A percentile compares a stretch with the other conserved stretches of the same genome.
phyloP scores from a whole-genome alignment of 2,329 filamentous ascomycete genomes.

The Dothideomycetidae sp. region DNA sequence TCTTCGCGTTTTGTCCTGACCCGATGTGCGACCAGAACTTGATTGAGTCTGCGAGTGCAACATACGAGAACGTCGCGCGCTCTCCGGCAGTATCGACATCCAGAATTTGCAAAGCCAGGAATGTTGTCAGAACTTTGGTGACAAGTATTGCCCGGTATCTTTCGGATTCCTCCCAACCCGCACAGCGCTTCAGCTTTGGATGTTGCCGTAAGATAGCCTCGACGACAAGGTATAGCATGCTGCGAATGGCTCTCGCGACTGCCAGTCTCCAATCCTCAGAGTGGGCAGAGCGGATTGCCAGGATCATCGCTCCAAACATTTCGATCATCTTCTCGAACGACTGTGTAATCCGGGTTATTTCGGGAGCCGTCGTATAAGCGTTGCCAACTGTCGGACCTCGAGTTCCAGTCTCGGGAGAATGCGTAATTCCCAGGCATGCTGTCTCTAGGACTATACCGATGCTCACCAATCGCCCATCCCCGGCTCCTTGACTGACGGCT shows the following conservation, averaged over 20 bases:
- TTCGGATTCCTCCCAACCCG: not conserved
- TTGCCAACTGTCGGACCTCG: too few species aligned
- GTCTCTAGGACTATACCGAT: not conserved
- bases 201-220: too few species aligned
- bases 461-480: not conserved
- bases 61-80: not conserved
- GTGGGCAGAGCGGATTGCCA: not conserved
- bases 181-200: too few species aligned
- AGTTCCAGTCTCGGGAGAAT: not conserved
- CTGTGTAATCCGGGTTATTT: not conserved
- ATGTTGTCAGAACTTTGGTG: slow-evolving; percentile 1
- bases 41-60: too few species aligned
- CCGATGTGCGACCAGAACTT: too few species aligned
- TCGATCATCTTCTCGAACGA: not conserved
- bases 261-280: not conserved
- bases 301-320: not conserved
- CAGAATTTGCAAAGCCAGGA: slow-evolving; percentile 1
- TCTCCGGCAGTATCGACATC: not conserved
- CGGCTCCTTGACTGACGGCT: not conserved
- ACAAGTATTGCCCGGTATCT: not conserved
- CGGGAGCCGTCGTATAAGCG: too few species aligned
- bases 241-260: not conserved
- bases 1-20: not conserved
- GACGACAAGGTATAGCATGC: too few species aligned
- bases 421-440: not conserved